phyloP scores from a whole-genome alignment of 2,329 filamentous ascomycete species.

The Colletotrichum melonis region DNA sequence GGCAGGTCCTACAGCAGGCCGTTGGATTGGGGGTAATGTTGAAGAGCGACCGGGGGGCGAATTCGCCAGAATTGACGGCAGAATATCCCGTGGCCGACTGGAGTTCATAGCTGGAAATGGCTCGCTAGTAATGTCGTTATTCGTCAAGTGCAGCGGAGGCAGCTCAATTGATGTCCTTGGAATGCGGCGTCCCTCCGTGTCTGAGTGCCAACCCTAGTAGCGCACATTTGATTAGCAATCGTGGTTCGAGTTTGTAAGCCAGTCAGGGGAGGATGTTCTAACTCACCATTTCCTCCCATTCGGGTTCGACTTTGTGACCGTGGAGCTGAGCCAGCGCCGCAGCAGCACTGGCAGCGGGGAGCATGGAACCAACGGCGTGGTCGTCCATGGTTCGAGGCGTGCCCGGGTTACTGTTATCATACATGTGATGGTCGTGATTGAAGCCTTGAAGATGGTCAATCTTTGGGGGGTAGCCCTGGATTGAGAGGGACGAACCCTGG shows the following conservation, averaged over 20 bases:
- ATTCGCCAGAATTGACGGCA: slow-evolving; percentile 84
- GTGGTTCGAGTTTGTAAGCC: background rate
- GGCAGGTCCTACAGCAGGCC: slow-evolving; percentile 74
- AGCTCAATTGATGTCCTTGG: slow-evolving; percentile 78
- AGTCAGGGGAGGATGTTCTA: slow-evolving; percentile 37
- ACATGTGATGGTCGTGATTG: slow-evolving; percentile 72
- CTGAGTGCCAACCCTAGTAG: slow-evolving; percentile 76
- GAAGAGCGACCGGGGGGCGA: slow-evolving; percentile 90
- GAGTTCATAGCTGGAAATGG: slow-evolving; percentile 73
- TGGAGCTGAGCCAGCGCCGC: slow-evolving; percentile 87
- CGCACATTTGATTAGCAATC: slow-evolving; percentile 33
- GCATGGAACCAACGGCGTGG: slow-evolving; percentile 70
- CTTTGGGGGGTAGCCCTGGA: slow-evolving; percentile 36
- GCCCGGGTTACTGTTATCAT: slow-evolving; percentile 73
- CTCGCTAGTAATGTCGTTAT: slow-evolving; percentile 77
- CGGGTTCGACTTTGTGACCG: slow-evolving; percentile 79
- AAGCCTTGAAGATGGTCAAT: slow-evolving; percentile 56
- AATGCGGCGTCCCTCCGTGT: slow-evolving; percentile 73
- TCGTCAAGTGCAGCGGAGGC: slow-evolving; percentile 72
- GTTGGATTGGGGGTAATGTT: slow-evolving; percentile 85
- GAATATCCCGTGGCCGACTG: slow-evolving; percentile 75
- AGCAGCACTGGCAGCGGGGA: slow-evolving; percentile 80
- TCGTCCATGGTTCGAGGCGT: slow-evolving; percentile 79
- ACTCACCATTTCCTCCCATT: slow-evolving; percentile 83
- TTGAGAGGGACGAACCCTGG: slow-evolving; percentile 36